Evolutionary conservation across 2,329 filamentous ascomycete genomes (phyloP).

Genomic region (Calonectria multiphialidica): DNA sequence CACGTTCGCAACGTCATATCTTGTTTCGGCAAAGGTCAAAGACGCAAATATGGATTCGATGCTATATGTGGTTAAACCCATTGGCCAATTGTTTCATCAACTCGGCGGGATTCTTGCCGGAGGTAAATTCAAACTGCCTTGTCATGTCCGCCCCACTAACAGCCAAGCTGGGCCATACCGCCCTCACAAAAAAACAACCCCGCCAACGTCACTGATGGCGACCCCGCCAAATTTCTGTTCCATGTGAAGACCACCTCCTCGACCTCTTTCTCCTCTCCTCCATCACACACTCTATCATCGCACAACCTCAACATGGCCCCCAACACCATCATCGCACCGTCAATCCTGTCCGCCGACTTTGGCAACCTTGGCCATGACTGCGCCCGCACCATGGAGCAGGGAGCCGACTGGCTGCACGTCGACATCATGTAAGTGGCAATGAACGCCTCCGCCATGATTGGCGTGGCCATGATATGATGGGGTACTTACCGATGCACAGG

Average conservation of each 20-base stretch:
- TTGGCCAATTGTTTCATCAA: not conserved
- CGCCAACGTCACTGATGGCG: slow-evolving; percentile 38
- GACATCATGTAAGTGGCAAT: slow-evolving; percentile 79
- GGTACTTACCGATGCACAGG: slow-evolving; percentile 62
- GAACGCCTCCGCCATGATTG: not conserved
- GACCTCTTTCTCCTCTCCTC: not conserved
- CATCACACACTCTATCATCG: not conserved
- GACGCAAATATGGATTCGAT: not conserved
- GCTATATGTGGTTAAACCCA: not conserved
- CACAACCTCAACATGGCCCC: slow-evolving; percentile 78
- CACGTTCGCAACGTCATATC: not conserved
- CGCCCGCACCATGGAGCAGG: slow-evolving; percentile 84
- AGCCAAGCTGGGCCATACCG: not conserved
- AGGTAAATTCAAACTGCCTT: not conserved
- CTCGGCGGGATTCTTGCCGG: slow-evolving; percentile 16
- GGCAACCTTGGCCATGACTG: slow-evolving; percentile 89
- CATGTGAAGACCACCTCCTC: slow-evolving; percentile 28
- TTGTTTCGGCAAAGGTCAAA: not conserved
- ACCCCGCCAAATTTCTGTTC: slow-evolving; percentile 34
- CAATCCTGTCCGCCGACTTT: slow-evolving; percentile 98
- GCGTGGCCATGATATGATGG: not conserved
- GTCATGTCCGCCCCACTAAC: not conserved
- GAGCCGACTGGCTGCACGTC: slow-evolving; percentile 94
- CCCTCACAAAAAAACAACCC: slow-evolving; percentile 29
- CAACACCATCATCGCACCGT: slow-evolving; percentile 93